A percentile compares a stretch with the other conserved stretches of the same genome.
phyloP scores from a whole-genome alignment of 768 basidiomycete species.

The Pleurotus tuber-regium region DNA sequence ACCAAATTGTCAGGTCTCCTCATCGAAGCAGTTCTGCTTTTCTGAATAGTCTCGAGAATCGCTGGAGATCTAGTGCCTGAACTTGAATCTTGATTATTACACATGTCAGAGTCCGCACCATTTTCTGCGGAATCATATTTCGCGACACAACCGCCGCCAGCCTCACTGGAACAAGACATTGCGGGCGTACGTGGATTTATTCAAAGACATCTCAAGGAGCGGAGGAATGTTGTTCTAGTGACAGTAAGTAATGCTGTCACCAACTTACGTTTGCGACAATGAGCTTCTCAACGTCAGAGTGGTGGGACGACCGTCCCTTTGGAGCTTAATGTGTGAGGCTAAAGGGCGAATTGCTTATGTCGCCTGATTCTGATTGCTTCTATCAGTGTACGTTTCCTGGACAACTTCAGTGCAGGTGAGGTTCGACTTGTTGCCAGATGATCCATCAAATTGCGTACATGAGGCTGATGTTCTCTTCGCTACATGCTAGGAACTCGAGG shows the following conservation, averaged over 20 bases:
- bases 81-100: neutral
- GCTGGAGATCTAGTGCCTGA: too few relatives aligned
- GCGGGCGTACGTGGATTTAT: slow-evolving; percentile 68
- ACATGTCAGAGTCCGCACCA: slow-evolving; percentile 31
- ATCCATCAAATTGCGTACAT: slow-evolving; percentile 11
- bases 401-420: slow-evolving; percentile 97
- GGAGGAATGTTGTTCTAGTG: slow-evolving; percentile 85
- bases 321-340: slow-evolving; percentile 96
- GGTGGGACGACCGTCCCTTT: slow-evolving; percentile 97
- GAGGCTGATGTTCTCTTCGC: neutral
- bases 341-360: slow-evolving; percentile 11
- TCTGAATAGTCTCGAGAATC: too few relatives aligned
- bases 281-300: slow-evolving; percentile 55
- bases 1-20: neutral
- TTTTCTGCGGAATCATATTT: slow-evolving; percentile 94
- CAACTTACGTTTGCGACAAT: neutral
- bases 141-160: slow-evolving; percentile 78
- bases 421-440: slow-evolving; percentile 12
- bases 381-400: slow-evolving; percentile 90
- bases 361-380: slow-evolving; percentile 20
- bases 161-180: slow-evolving; percentile 67
- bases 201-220: slow-evolving; percentile 55
- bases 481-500: slow-evolving; percentile 80
- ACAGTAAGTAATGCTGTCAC: slow-evolving; percentile 61
- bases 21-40: neutral